Base-by-base conservation (phyloP, 352 stramenopile genomes). In the Thalassiosira allenii region DNA sequence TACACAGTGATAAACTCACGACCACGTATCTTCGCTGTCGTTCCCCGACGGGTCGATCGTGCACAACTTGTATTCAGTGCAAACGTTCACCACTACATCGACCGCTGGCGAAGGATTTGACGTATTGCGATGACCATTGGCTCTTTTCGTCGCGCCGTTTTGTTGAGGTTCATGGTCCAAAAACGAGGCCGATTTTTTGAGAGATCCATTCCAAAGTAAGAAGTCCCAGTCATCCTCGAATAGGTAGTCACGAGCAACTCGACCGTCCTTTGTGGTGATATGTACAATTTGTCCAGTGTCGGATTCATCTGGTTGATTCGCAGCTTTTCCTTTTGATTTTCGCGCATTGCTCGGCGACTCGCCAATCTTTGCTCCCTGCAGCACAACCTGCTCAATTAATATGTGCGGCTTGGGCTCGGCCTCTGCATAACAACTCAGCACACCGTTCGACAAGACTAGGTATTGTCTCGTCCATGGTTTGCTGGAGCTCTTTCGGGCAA, bases 41-140 rank as follows among this genome's bases (percentile, higher is more conserved):
- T 86, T 73, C 53, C 89, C 89, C 62, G 89, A 72, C 20, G 89
- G 89, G 69, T 94, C 87, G n/a, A 83, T 56, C 1, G 89, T 92
- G 49, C 81, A 87, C 22, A 91, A 68, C 56, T 94, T 94, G 53
- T 92, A 94, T 40, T 90, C 84, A 23, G 81, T 90, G 5, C 63
- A 82, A 4, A 86, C 86, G 67, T 86, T 71, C 9, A 91, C 70
- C 22, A 65, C 43, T n/a, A 89, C 81, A 44, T 83, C 59, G 17
- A 91, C 67, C 41, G 78, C 67, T 41, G 75, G 62, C n/a, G 52
- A n/a, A n/a, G n/a, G n/a, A n/a, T n/a, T n/a, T n/a, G n/a, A n/a
- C n/a, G n/a, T n/a, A n/a, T n/a, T n/a, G n/a, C n/a, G n/a, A n/a
- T n/a, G n/a, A n/a, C n/a, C n/a, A n/a, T n/a, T 51, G 25, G 56